Conservation (phyloP, 1,284 basidiomycete genomes). For the Cutaneotrichosporon curvatum region DNA sequence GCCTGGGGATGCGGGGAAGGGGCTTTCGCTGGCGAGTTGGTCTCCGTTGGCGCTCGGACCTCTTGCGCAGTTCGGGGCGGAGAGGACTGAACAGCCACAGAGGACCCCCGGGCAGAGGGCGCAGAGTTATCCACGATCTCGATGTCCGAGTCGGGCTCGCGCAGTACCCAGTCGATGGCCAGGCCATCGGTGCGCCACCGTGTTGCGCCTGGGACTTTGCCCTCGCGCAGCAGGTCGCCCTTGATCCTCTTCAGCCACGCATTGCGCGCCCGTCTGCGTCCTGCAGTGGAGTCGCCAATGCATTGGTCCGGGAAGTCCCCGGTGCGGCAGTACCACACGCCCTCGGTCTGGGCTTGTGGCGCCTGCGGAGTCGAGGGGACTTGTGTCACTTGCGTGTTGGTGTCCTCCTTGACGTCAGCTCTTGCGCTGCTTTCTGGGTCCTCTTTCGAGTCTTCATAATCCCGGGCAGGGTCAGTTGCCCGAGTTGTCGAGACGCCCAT, state of each 20-base stretch:
- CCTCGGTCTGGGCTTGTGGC: not conserved
- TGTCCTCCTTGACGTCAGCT: too few species aligned
- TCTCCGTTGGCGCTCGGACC: too few species aligned
- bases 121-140: not conserved
- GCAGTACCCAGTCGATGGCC: constrained; percentile 3
- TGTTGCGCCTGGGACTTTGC: not conserved
- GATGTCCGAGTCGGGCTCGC: not conserved
- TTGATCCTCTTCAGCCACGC: not conserved
- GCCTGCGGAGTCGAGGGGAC: not conserved
- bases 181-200: constrained; percentile 9
- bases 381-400: too few species aligned
- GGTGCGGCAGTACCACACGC: not conserved
- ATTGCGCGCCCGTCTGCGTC: not conserved
- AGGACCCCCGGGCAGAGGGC: too few species aligned
- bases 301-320: not conserved
- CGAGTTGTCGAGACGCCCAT: too few species aligned
- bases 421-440: too few species aligned
- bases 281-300: not conserved
- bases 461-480: too few species aligned
- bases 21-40: too few species aligned
- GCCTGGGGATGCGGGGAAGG: too few species aligned
- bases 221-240: not conserved
- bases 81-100: too few species aligned
- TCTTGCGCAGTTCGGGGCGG: too few species aligned
- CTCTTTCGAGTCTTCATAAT: too few species aligned